phyloP scores from a whole-genome alignment of 371 early-diverging fungal species.

The Mucor irregularis region DNA sequence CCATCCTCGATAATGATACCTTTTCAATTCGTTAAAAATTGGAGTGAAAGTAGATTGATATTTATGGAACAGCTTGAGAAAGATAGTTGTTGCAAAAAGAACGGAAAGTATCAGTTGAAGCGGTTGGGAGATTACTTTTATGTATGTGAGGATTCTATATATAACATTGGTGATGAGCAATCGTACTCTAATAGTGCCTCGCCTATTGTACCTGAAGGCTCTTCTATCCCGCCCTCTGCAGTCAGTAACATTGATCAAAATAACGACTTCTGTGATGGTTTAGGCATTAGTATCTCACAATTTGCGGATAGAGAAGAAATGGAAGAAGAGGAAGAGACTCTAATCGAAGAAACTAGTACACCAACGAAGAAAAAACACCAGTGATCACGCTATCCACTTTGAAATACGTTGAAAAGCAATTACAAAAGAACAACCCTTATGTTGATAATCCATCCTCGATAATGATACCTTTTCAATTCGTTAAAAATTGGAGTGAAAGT shows the following conservation, averaged over 20 bases:
- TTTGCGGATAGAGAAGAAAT: not conserved
- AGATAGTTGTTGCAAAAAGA: conserved; percentile 17
- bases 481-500: conserved; percentile 41
- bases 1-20: conserved; percentile 57
- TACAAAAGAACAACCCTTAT: conserved; percentile 46
- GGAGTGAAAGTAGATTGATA: conserved; percentile 34
- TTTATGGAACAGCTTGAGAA: conserved; percentile 64
- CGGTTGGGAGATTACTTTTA: conserved; percentile 61
- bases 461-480: conserved; percentile 59
- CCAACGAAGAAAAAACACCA: too few species aligned
- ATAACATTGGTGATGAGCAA: conserved; percentile 31
- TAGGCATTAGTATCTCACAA: conserved; percentile 34
- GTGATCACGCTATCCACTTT: conserved; percentile 53
- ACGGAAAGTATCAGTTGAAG: conserved; percentile 33
- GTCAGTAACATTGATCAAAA: not conserved
- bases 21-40: conserved; percentile 57
- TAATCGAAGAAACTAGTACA: too few species aligned
- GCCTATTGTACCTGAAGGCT: not conserved
- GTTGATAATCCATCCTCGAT: conserved; percentile 57
- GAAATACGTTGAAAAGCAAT: conserved; percentile 56
- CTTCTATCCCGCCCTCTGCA: not conserved
- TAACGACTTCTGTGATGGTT: conserved; percentile 38
- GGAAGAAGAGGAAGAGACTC: too few species aligned
- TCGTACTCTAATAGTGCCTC: conserved; percentile 22
- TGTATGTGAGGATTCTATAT: conserved; percentile 49